Evolutionary conservation across 345 rosid genomes (phyloP).

Genomic region (Orychophragmus violaceus): DNA sequence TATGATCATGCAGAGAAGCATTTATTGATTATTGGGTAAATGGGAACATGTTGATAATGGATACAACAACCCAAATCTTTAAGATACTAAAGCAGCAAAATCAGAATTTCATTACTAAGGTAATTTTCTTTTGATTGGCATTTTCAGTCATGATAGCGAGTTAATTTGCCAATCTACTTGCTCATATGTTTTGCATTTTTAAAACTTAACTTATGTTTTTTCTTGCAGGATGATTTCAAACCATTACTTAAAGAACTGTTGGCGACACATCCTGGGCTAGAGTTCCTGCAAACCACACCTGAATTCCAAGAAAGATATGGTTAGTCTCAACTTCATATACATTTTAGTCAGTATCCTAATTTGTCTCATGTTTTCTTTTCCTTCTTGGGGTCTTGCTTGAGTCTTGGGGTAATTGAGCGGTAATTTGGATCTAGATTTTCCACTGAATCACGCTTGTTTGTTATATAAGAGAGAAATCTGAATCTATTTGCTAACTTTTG

Average conservation of each 20-base stretch:
- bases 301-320: constrained; percentile 99
- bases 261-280: constrained; percentile 94
- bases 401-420: not conserved
- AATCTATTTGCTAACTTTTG: no score
- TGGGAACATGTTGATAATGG: no score
- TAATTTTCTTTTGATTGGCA: constrained; percentile 16
- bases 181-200: not conserved
- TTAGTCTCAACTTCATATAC: constrained; percentile 24
- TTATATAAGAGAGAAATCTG: no score
- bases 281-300: constrained; percentile 87
- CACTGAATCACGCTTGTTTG: no score
- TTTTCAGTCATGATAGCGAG: not conserved
- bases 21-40: no score
- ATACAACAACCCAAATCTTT: no score
- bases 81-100: constrained; percentile 68
- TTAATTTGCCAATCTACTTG: not conserved
- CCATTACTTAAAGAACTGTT: constrained; percentile 76
- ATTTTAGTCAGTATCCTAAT: not conserved
- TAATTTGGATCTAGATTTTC: no score
- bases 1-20: constrained; percentile 54
- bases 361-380: not conserved
- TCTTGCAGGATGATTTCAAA: constrained; percentile 78
- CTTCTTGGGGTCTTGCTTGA: not conserved
- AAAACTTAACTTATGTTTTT: not conserved
- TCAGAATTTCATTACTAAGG: constrained; percentile 68